These are phyloP conservation scores for Termitomyces bulborhizus DNA, from an alignment of 768 basidiomycete genomes.

Conservation along the genomic window DNA sequence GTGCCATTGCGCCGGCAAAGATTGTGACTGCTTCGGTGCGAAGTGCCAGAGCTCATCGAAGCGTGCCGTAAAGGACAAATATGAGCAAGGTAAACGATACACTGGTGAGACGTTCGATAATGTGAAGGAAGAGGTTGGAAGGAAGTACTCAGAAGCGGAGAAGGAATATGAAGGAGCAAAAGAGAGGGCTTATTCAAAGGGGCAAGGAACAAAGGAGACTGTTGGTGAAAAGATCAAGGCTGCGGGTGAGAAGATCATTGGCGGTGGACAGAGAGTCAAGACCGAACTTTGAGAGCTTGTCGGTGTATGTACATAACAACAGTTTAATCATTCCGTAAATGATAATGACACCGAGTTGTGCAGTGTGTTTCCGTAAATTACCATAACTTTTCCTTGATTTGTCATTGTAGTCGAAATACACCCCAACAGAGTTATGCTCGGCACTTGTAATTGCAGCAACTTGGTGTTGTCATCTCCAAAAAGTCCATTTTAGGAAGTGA, in stretches of 20 bases:
- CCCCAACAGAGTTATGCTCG: too few species aligned
- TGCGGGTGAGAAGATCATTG: constrained; percentile 30
- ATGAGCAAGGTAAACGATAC: constrained; percentile 18
- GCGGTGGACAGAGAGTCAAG: constrained; percentile 29
- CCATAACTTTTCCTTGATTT: too few species aligned
- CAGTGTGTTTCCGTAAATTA: too few species aligned
- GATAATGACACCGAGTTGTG: background rate
- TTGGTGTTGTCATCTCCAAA: too few species aligned
- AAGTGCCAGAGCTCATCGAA: constrained; percentile 7
- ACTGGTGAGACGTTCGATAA: constrained; percentile 21
- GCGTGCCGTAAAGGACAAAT: constrained; percentile 23
- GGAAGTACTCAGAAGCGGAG: constrained; percentile 9
- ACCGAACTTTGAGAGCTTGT: constrained; percentile 28
- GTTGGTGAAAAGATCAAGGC: constrained; percentile 32
- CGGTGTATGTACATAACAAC: background rate
- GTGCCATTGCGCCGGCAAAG: constrained; percentile 3
- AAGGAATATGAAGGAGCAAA: constrained; percentile 16
- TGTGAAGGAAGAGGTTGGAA: constrained; percentile 15
- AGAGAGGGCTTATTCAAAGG: constrained; percentile 26
- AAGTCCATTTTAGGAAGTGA: background rate
- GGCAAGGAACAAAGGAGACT: constrained; percentile 21
- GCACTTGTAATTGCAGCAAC: too few species aligned
- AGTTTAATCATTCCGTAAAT: background rate
- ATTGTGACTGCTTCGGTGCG: constrained; percentile 5
- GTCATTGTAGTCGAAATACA: too few species aligned